These are phyloP conservation scores for Fusarium anguioides DNA, from an alignment of 2,329 filamentous ascomycete species.

Conservation along the genomic window DNA sequence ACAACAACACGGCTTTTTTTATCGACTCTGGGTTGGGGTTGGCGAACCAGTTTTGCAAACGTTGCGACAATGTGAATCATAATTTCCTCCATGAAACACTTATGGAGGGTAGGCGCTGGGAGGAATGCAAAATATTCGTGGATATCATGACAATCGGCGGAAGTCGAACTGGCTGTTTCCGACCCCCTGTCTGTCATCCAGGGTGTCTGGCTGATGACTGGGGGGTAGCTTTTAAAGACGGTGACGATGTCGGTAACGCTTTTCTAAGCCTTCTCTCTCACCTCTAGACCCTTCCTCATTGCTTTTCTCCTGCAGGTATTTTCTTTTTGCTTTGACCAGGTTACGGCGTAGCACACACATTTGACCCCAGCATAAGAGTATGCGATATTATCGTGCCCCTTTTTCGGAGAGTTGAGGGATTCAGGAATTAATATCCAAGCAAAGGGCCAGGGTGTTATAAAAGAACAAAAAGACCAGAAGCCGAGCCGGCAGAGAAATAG, in stretches of 20 bases:
- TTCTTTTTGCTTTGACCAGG: constrained; percentile 16
- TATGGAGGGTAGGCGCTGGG: constrained; percentile 27
- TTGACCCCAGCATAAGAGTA: constrained; percentile 15
- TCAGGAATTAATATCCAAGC: constrained; percentile 33
- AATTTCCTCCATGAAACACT: constrained; percentile 3
- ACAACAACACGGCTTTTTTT: constrained; percentile 17
- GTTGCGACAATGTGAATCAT: constrained; percentile 13
- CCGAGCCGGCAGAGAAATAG: constrained; percentile 37
- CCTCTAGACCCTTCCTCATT: constrained; percentile 13
- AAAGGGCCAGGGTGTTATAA: constrained; percentile 27
- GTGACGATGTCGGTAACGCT: constrained; percentile 20
- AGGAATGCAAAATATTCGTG: constrained; percentile 21
- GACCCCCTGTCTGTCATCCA: constrained; percentile 33
- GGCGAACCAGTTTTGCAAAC: constrained; percentile 23
- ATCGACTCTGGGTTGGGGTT: constrained; percentile 10
- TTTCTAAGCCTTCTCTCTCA: constrained; percentile 8
- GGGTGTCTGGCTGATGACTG: constrained; percentile 28
- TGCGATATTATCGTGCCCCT: constrained; percentile 14
- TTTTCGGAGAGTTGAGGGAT: constrained; percentile 30
- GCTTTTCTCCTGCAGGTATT: constrained; percentile 26
- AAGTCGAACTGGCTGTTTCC: constrained; percentile 35
- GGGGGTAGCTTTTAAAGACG: constrained; percentile 26
- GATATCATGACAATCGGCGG: constrained; percentile 34
- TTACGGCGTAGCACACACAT: constrained; percentile 31
- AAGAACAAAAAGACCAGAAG: constrained; percentile 24